Evolutionary conservation across 257 asterid species (phyloP), one percentile per base, ranked within the genome.

Genomic region (Solanum medicagineum): DNA sequence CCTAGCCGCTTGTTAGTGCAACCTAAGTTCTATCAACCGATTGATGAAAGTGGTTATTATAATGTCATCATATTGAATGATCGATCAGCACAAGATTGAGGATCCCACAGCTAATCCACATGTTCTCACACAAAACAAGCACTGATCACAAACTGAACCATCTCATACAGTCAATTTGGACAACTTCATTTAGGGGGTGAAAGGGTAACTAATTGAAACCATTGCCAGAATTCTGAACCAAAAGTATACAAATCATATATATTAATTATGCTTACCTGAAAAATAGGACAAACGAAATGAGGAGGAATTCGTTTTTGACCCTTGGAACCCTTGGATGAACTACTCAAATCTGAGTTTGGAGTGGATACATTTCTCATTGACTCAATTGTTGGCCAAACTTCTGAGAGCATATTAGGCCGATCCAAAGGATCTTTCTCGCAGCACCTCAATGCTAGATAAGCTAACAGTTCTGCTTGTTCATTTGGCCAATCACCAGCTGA

Each of bases 401-500:
- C 94, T 5, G 93, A 87, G 6, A 44, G 88, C 80, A 96, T 95
- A 71, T 94, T 88, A 11, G 98, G 94, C 60, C 97, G 91, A 87
- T 94, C 90, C 36, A 85, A 20, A 22, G 81, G 86, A 80, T 91
- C 83, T 86, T 75, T 84, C 88, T 91, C 89, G 65, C 98, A 96
- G 90, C 99, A 96, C 86, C 89, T 90, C 90, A 94, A 80, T n/a
- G 90, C 98, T 91, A 96, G 84, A 86, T 74, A 44, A 88, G 94
- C 92, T 66, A 96, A 82, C 87, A 89, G 88, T 57, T 87, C 85
- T 2, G 89, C 93, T 80, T 26, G 88, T 89, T 83, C 90, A 71
- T 86, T 62, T 68, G 98, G 95, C 99, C 99, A 96, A n/a, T 96
- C 94, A 51, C 98, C 99, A 44, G 98, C 97, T 59, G 95, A 92